Evolutionary conservation across 2,329 filamentous ascomycete genomes (phyloP).

Genomic region (Fusarium sp.): DNA sequence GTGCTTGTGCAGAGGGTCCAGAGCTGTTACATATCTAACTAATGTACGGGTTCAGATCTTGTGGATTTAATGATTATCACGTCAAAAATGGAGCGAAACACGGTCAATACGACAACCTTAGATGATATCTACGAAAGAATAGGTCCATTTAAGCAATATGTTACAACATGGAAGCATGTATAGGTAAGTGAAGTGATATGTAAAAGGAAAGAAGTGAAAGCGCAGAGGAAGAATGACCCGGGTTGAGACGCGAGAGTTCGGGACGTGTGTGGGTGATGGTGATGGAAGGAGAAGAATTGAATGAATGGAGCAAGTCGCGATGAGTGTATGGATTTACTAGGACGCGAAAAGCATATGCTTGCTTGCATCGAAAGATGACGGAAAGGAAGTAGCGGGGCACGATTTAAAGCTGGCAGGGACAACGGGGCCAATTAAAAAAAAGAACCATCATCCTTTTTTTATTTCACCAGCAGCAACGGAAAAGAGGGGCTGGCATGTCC

Average conservation of each 20-base stretch:
- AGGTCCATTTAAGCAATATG: background rate
- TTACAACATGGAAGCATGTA: background rate
- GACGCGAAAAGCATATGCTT: constrained; percentile 7
- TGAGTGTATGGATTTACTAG: background rate
- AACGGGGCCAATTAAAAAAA: constrained; percentile 36
- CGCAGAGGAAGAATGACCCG: constrained; percentile 26
- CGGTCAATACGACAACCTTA: background rate
- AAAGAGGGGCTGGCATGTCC: constrained; percentile 36
- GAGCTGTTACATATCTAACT: background rate
- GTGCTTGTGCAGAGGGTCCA: background rate
- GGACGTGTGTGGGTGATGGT: background rate
- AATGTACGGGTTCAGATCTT: background rate
- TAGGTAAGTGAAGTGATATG: constrained; percentile 18
- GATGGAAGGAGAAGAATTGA: background rate
- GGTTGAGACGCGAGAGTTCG: constrained; percentile 5
- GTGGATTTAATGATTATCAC: background rate
- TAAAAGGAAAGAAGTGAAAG: constrained; percentile 37
- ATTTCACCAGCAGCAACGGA: constrained; percentile 25
- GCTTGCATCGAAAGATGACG: constrained; percentile 23
- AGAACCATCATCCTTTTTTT: constrained; percentile 36
- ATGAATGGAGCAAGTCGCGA: background rate
- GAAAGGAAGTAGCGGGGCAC: constrained; percentile 9
- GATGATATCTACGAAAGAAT: background rate
- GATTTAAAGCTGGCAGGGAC: background rate
- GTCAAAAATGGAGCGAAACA: background rate